These are phyloP conservation scores for Chaetoceros tenuissimus DNA, from an alignment of 108 stramenopile genomes.

Conservation along the genomic window DNA sequence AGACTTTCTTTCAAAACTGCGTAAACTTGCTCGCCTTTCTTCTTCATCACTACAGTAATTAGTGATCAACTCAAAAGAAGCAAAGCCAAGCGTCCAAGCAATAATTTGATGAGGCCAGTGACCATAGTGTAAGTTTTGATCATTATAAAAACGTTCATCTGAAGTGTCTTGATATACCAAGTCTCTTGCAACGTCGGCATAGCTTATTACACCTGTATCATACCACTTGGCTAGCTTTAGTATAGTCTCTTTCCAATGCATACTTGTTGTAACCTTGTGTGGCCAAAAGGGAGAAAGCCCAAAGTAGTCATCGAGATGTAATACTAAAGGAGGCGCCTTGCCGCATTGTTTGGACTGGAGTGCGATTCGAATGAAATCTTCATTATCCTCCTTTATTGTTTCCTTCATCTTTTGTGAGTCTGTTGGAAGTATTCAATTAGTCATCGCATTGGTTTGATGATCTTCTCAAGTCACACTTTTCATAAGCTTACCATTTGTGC, in stretches of 20 bases:
- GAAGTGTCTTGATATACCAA: slow-evolving; percentile 55
- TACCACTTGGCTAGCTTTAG: slow-evolving; percentile 4
- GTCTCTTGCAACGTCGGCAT: slow-evolving; percentile 65
- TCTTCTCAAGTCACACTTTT: background rate
- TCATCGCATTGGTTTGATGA: too few relatives aligned
- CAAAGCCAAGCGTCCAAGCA: slow-evolving; percentile 6
- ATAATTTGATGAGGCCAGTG: slow-evolving; percentile 4
- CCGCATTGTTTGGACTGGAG: slow-evolving; percentile 1
- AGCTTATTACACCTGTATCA: slow-evolving; percentile 27
- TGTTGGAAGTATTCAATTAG: too few relatives aligned
- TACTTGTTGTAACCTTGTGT: background rate
- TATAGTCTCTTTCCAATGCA: too few relatives aligned
- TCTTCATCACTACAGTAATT: slow-evolving; percentile 3
- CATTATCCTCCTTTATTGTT: background rate
- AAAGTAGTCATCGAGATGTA: slow-evolving; percentile 3
- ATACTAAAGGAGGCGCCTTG: background rate
- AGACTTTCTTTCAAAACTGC: background rate
- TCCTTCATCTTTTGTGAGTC: too few relatives aligned
- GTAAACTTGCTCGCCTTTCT: background rate
- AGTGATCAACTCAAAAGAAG: slow-evolving; percentile 1
- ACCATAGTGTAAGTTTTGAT: background rate
- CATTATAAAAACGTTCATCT: slow-evolving; percentile 12
- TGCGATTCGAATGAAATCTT: background rate
- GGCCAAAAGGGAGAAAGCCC: slow-evolving; percentile 1
- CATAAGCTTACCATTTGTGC: slow-evolving; percentile 5